Percentiles rank a stretch among this genome's conserved stretches.
Conservation (phyloP, 495 filamentous ascomycete genomes). For the Aspergillus sclerotioniger region DNA sequence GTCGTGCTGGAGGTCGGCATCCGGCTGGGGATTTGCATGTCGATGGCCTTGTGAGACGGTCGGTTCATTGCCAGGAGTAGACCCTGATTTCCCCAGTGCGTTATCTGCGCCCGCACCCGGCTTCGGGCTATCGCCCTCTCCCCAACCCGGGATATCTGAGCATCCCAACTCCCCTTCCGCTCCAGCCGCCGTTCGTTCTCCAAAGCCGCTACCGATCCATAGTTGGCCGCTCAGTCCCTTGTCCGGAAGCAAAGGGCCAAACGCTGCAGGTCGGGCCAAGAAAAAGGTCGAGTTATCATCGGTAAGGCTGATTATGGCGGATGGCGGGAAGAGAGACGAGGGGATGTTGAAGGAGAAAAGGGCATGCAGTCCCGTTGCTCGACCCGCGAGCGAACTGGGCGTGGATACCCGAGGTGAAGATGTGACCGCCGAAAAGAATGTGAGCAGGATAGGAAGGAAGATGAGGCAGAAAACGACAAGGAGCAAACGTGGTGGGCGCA, state of each 20-base stretch:
- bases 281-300: conserved; percentile 99
- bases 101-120: conserved; percentile 29
- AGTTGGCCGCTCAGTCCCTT: conserved; percentile 79
- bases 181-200: conserved; percentile 59
- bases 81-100: conserved; percentile 28
- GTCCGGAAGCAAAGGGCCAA: conserved; percentile 75
- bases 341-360: conserved; percentile 66
- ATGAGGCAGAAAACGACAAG: conserved; percentile 53
- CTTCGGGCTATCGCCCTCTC: conserved; percentile 46
- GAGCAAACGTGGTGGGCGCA: conserved; percentile 56
- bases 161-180: conserved; percentile 90
- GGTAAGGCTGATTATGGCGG: conserved; percentile 90
- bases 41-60: conserved; percentile 20
- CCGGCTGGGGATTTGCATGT: conserved; percentile 28
- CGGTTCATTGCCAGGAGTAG: conserved; percentile 25
- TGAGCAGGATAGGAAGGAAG: conserved; percentile 52
- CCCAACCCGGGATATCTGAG: conserved; percentile 95
- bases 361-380: conserved; percentile 47
- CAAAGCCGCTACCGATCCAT: conserved; percentile 89
- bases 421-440: conserved; percentile 49
- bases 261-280: conserved; percentile 86
- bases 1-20: conserved; percentile 22
- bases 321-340: conserved; percentile 84
- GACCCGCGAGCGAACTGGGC: conserved; percentile 40
- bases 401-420: conserved; percentile 39